Conservation (phyloP, 2,329 filamentous ascomycete species). For the Arthrobotrys sphaeroides region DNA sequence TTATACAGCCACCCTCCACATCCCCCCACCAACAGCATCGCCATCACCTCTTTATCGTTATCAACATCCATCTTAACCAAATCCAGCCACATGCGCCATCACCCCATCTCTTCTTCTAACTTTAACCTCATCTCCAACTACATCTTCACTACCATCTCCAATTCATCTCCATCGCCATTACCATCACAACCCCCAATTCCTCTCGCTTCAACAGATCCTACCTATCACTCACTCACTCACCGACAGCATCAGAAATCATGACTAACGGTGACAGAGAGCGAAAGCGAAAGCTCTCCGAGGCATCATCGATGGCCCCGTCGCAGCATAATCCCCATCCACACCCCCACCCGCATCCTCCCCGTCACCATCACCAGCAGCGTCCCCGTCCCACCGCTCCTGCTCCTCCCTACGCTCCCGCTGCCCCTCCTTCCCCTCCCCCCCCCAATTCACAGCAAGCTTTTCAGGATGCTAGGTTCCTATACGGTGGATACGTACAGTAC, state of each 20-base stretch:
- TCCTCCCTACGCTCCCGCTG: background rate
- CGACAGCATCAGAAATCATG: conserved; percentile 1
- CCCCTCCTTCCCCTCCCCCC: background rate
- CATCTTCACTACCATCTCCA: too few species aligned
- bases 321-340: conserved; percentile 6
- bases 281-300: conserved; percentile 45
- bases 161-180: too few species aligned
- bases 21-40: background rate
- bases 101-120: background rate
- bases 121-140: too few species aligned
- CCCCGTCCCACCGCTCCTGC: too few species aligned
- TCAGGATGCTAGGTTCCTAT: conserved; percentile 29
- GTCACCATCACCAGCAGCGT: background rate
- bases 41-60: background rate
- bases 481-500: conserved; percentile 42
- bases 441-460: background rate
- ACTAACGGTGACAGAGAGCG: conserved; percentile 29
- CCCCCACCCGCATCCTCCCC: background rate
- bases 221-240: too few species aligned
- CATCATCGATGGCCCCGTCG: background rate
- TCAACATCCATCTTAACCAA: too few species aligned
- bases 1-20: too few species aligned
- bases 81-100: background rate
- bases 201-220: too few species aligned
- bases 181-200: too few species aligned